Evolutionary conservation across 2,329 filamentous ascomycete genomes (phyloP).

Genomic region (Nigrograna mackinnonii): DNA sequence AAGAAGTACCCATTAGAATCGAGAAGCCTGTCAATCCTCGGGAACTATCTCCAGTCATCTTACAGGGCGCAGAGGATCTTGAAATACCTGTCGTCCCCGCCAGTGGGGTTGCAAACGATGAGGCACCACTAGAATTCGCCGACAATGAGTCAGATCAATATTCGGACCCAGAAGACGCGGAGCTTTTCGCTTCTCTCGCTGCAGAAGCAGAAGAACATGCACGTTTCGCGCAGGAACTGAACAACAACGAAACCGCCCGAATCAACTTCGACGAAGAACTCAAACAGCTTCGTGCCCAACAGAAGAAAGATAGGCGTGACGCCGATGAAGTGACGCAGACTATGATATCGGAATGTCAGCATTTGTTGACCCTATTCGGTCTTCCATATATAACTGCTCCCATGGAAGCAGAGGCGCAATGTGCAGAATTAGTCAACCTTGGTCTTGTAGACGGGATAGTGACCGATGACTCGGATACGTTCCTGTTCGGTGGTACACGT

Average conservation of each 20-base stretch:
- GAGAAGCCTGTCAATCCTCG: slow-evolving; percentile 13
- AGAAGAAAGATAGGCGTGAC: slow-evolving; percentile 93
- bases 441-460: slow-evolving; percentile 96
- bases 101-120: slow-evolving; percentile 34
- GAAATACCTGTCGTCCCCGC: slow-evolving; percentile 31
- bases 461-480: slow-evolving; percentile 95
- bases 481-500: slow-evolving; percentile 92
- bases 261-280: slow-evolving; percentile 87
- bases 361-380: slow-evolving; percentile 85
- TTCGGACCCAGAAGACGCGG: slow-evolving; percentile 90
- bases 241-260: slow-evolving; percentile 69
- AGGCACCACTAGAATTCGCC: slow-evolving; percentile 22
- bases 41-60: slow-evolving; percentile 21
- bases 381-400: slow-evolving; percentile 96
- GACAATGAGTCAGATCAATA: slow-evolving; percentile 44
- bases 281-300: slow-evolving; percentile 84
- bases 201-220: slow-evolving; percentile 93
- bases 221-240: slow-evolving; percentile 85
- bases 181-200: slow-evolving; percentile 82
- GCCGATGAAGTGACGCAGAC: slow-evolving; percentile 96
- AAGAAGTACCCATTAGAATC: slow-evolving; percentile 47
- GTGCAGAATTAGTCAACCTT: slow-evolving; percentile 83
- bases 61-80: slow-evolving; percentile 32
- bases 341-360: slow-evolving; percentile 95
- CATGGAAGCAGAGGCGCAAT: slow-evolving; percentile 99